Conservation (phyloP, 331 rosid genomes). For the Quercus phellos region DNA sequence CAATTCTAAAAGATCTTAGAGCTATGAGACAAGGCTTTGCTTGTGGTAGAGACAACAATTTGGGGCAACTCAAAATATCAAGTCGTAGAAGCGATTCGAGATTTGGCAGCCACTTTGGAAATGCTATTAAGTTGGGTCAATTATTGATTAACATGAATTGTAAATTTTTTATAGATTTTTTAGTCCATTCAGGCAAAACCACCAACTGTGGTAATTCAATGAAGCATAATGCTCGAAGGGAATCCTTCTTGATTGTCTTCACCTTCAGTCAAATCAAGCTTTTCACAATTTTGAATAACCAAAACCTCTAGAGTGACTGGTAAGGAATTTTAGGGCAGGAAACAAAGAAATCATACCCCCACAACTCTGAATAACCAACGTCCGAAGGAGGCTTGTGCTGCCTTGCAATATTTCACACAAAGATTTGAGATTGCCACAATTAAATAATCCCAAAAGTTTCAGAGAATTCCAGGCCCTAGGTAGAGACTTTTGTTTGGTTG, state of each 20-base stretch:
- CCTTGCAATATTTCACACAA: not conserved
- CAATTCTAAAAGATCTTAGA: not conserved
- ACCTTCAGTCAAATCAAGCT: not conserved
- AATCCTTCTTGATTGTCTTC: not conserved
- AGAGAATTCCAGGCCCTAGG: not conserved
- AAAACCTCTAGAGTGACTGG: constrained; percentile 3
- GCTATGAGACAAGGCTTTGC: not conserved
- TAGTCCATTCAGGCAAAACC: constrained; percentile 12
- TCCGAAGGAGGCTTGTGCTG: not conserved
- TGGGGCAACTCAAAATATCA: constrained; percentile 5
- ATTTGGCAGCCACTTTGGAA: constrained; percentile 19
- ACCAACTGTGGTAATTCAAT: not conserved
- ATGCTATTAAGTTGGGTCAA: constrained; percentile 7
- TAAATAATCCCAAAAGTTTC: not conserved
- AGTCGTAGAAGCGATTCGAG: not conserved
- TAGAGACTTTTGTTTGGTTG: constrained; percentile 5
- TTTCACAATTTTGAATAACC: not conserved
- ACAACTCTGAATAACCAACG: not conserved
- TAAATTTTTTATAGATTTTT: not conserved
- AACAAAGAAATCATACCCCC: not conserved
- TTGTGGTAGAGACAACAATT: constrained; percentile 14
- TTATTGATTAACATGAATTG: not conserved
- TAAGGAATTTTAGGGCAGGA: not conserved
- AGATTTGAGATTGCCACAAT: constrained; percentile 9
- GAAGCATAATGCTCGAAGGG: not conserved